Conservation (phyloP, 768 basidiomycete genomes). For the Collybiopsis confluens region DNA sequence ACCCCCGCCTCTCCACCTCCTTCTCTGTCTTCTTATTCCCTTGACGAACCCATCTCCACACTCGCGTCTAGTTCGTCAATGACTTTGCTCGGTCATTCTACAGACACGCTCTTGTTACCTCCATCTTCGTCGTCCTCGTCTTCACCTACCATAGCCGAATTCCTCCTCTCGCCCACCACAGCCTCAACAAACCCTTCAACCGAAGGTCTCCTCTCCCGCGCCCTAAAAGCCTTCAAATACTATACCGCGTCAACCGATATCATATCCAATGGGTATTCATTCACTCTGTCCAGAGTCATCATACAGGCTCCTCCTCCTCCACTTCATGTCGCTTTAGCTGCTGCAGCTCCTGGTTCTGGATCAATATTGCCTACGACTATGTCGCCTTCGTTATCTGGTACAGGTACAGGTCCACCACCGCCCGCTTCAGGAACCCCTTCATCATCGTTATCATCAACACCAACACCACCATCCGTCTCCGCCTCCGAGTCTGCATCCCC, state of each 20-base stretch:
- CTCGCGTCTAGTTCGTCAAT: too few species aligned
- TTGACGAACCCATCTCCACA: too few species aligned
- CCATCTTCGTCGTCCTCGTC: slow-evolving; percentile 9
- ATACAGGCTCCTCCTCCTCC: slow-evolving; percentile 8
- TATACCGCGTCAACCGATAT: slow-evolving; percentile 8
- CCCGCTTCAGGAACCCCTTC: neutral
- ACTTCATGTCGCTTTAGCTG: neutral
- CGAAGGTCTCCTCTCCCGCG: slow-evolving; percentile 18
- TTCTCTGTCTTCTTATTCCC: neutral
- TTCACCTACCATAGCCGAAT: slow-evolving; percentile 21
- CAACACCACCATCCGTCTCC: slow-evolving; percentile 1
- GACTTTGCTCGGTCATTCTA: too few species aligned
- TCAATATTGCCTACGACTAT: neutral
- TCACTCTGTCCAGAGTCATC: neutral
- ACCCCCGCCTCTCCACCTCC: slow-evolving; percentile 17
- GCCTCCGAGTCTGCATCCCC: slow-evolving; percentile 28
- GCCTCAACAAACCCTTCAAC: slow-evolving; percentile 9
- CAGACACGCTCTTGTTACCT: neutral
- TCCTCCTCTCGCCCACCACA: slow-evolving; percentile 21
- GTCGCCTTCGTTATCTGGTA: neutral
- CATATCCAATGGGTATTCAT: slow-evolving; percentile 3
- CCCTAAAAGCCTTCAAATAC: slow-evolving; percentile 25
- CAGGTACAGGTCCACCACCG: slow-evolving; percentile 3
- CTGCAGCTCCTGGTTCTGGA: neutral
- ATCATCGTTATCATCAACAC: neutral